Conservation (phyloP, 2,329 filamentous ascomycete species). For the Alternaria angustiovoidea region DNA sequence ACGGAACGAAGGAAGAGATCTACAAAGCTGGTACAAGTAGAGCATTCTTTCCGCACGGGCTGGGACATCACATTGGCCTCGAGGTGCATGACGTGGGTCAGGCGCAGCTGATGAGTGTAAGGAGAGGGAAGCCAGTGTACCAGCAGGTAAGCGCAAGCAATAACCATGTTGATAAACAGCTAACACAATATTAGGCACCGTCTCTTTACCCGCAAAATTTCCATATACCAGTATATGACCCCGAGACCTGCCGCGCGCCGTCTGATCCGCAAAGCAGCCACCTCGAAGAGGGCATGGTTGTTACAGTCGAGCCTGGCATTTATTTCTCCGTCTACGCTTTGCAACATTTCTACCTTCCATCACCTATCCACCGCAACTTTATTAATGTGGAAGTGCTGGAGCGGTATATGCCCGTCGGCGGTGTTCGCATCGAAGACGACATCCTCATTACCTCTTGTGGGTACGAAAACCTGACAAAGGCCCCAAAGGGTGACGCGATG, state of each 20-base stretch:
- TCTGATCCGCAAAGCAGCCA: slow-evolving; percentile 44
- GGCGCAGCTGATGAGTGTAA: slow-evolving; percentile 44
- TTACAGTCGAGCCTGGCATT: slow-evolving; percentile 64
- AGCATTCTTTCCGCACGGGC: slow-evolving; percentile 90
- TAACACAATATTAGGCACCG: slow-evolving; percentile 33
- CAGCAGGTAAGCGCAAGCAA: slow-evolving; percentile 30
- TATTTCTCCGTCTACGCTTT: slow-evolving; percentile 95
- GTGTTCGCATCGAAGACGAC: slow-evolving; percentile 77
- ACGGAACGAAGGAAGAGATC: slow-evolving; percentile 72
- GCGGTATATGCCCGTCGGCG: slow-evolving; percentile 83
- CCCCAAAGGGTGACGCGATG: slow-evolving; percentile 72
- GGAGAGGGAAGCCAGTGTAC: slow-evolving; percentile 30
- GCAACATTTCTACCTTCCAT: slow-evolving; percentile 73
- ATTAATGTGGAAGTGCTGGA: slow-evolving; percentile 78
- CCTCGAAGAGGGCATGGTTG: slow-evolving; percentile 63
- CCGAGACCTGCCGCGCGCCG: slow-evolving; percentile 41
- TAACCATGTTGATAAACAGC: not conserved
- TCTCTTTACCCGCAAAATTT: slow-evolving; percentile 45
- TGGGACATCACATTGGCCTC: slow-evolving; percentile 91
- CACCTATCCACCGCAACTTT: slow-evolving; percentile 75
- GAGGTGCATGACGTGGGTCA: slow-evolving; percentile 79
- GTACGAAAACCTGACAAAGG: slow-evolving; percentile 76
- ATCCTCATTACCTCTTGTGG: slow-evolving; percentile 74
- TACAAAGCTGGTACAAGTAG: slow-evolving; percentile 80
- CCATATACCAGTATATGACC: slow-evolving; percentile 44